Evolutionary conservation across 192 early-diverging fungal species (phyloP).

Genomic region (Umbelopsis vinacea): DNA sequence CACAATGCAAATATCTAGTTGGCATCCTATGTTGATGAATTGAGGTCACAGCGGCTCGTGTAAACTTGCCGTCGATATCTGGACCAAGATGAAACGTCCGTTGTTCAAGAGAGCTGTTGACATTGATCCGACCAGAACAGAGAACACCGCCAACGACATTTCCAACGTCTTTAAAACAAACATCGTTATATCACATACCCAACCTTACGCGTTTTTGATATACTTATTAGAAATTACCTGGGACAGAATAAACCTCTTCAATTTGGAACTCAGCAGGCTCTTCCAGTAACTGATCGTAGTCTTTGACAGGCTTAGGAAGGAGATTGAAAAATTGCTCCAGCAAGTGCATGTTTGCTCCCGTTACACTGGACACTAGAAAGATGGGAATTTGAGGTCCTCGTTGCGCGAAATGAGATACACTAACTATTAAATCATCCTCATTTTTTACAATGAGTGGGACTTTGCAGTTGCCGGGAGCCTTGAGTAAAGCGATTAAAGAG

Average conservation of each 20-base stretch:
- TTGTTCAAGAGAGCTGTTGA: constrained; percentile 28
- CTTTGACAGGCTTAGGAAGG: constrained; percentile 63
- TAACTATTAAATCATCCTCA: constrained; percentile 43
- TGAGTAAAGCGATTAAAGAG: constrained; percentile 53
- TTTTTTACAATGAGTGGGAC: constrained; percentile 47
- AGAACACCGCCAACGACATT: constrained; percentile 68
- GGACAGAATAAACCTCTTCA: constrained; percentile 78
- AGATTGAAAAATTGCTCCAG: constrained; percentile 71
- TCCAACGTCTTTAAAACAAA: constrained; percentile 56
- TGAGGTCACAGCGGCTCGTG: constrained; percentile 68
- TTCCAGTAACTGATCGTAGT: constrained; percentile 38
- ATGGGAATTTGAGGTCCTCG: constrained; percentile 73
- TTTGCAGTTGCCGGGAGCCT: constrained; percentile 45
- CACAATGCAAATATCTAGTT: constrained; percentile 64
- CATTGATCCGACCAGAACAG: constrained; percentile 52
- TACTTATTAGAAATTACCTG: constrained; percentile 42
- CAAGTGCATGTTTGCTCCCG: constrained; percentile 70
- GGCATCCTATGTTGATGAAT: constrained; percentile 86
- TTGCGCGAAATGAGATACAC: constrained; percentile 42
- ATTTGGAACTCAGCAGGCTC: constrained; percentile 74
- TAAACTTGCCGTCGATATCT: constrained; percentile 66
- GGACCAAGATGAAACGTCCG: constrained; percentile 65
- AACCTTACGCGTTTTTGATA: not conserved
- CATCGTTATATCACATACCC: not conserved
- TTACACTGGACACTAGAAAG: constrained; percentile 85